Base-by-base conservation (phyloP, 176 grass and related monocot species). In the Paspalum vaginatum region DNA sequence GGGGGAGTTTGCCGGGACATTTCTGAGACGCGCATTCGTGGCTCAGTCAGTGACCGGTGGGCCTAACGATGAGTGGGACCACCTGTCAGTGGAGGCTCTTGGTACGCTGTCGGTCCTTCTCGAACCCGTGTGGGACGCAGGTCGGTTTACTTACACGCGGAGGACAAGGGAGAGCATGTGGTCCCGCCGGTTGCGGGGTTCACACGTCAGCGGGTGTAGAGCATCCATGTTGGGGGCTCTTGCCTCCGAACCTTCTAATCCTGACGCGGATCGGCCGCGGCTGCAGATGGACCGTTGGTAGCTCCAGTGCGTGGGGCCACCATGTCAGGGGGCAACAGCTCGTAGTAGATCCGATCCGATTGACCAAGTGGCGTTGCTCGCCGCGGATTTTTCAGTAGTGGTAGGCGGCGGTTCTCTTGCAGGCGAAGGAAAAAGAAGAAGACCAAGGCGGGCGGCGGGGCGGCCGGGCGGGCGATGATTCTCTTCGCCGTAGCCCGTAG, bases 21-120 rank as follows among this genome's bases (percentile, higher is more conserved):
- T 85, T 85, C 77, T 20, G 3, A 0, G 4, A 77, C 72, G 49
- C 64, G 56, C 0, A 55, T 57, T 2, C 56, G 22, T 13, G 0
- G 7, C 0, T 3, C 10, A 0, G 1, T 17, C 12, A 0, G 13
- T 79, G 63, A 79, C 77, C 0, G 20, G 49, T 56, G 14, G 63
- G 38, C 0, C 63, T 16, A 3, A 0, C 1, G 7, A 16, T 0
- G 0, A 4, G 6, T 22, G 5, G 82, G 70, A 9, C 50, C 45
- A 0, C 0, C 0, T 69, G 54, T 75, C 87, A 80, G 54, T 62
- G 49, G 0, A 0, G 0, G 0, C 0, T 1, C 14, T 1, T 0
- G 3, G 8, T 15, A 0, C 0, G 0, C 3, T 0, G 0, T 10
- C 8, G 68, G 69, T 46, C 25, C 45, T 47, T 74, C 18, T 15